Evolutionary conservation across 345 rosid genomes (phyloP), one percentile per base, ranked within the genome.

Genomic region (Adansonia digitata): DNA sequence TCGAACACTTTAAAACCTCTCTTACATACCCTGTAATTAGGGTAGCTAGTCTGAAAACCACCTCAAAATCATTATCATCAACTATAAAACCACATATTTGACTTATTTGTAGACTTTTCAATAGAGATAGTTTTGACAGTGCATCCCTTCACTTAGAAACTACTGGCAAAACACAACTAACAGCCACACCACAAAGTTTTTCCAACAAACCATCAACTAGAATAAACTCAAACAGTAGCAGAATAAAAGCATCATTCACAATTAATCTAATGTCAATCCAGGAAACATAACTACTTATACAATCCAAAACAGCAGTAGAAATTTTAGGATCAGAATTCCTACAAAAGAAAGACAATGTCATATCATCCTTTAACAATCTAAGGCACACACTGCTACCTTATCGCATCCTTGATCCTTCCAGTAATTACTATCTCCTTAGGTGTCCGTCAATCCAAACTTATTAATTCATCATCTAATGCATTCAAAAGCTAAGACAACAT

Each of bases 251-350:
- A 74, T 89, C 89, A 78, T 95, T 95, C 29, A 84, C 94, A 68
- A 95, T 86, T 83, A 95, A 82, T 61, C 86, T 86, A 67, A 95
- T 93, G 76, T 95, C 99, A 68, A 95, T 93, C 99, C 98, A 95
- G 35, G 96, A 91, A 69, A 92, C 85, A 65, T 88, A 91, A 85
- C 98, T 88, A 64, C 91, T 85, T 93, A 88, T 87, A 29, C 94
- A 84, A 62, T 91, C 97, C 71, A 95, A 82, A 66, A 95, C 94
- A 57, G 77, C 61, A 18, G 88, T 74, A 78, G 92, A 91, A 12
- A 93, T 83, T 56, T 89, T 97, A 5, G 85, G 86, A 84, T 95
- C 89, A 2, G 94, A 86, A 79, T 79, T 88, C 88, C 75, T 84
- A 79, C 84, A n/a, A 89, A 86, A 80, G n/a, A 0, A 82, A 82